Conservation (phyloP, 2,329 filamentous ascomycete species). For the Stachybotrys echinatus region DNA sequence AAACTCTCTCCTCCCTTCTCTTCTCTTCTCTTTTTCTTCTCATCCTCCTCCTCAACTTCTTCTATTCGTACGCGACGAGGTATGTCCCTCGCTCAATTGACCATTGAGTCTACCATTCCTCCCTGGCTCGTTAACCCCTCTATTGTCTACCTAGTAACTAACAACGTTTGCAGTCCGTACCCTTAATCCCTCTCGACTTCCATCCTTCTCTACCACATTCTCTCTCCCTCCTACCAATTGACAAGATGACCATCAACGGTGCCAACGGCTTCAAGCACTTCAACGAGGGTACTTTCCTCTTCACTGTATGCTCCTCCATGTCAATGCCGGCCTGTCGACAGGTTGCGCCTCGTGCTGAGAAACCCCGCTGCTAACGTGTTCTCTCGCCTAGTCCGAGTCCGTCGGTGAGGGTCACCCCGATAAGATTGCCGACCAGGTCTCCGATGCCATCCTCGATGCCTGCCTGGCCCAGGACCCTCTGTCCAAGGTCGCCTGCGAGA, state of each 20-base stretch:
- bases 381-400: constrained; percentile 63
- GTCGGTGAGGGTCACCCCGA: constrained; percentile 90
- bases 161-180: not conserved
- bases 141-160: not conserved
- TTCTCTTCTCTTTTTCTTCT: constrained; percentile 11
- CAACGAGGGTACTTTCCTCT: constrained; percentile 71
- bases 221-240: constrained; percentile 12
- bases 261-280: constrained; percentile 41
- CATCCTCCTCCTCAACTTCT: constrained; percentile 5
- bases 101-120: not conserved
- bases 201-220: constrained; percentile 14
- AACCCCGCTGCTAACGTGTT: constrained; percentile 16
- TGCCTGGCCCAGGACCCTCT: constrained; percentile 91
- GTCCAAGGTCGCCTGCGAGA: constrained; percentile 99
- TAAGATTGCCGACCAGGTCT: constrained; percentile 98
- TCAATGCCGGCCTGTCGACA: not conserved
- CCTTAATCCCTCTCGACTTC: constrained; percentile 10
- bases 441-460: constrained; percentile 97
- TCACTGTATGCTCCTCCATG: constrained; percentile 54
- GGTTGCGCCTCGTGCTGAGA: constrained; percentile 2
- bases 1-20: constrained; percentile 12
- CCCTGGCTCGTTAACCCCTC: not conserved
- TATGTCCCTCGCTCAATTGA: constrained; percentile 9
- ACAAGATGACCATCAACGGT: constrained; percentile 54
- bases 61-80: constrained; percentile 2